phyloP scores from a whole-genome alignment of 1,139 yeast genomes.

The Lodderomyces elongisporus region DNA sequence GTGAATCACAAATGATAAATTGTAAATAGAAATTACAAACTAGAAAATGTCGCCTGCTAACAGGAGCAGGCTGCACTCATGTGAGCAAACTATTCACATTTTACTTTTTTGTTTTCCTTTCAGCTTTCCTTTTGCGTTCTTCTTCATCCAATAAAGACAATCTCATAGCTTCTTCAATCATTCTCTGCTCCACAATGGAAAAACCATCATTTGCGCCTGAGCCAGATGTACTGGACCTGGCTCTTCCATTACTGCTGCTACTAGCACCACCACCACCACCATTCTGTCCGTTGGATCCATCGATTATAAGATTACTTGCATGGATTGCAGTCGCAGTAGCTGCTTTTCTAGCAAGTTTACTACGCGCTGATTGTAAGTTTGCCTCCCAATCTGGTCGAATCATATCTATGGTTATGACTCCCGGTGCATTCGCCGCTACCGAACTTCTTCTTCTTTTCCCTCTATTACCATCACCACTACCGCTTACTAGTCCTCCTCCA shows the following conservation, averaged over 20 bases:
- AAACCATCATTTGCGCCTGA: constrained; percentile 11
- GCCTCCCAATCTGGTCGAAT: constrained; percentile 93
- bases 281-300: constrained; percentile 4
- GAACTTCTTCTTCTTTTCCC: constrained; percentile 35
- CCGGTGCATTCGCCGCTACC: constrained; percentile 55
- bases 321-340: constrained; percentile 95
- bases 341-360: constrained; percentile 74
- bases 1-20: no score
- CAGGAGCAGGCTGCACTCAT: no score
- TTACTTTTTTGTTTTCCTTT: no score
- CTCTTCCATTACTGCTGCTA: constrained; percentile 8
- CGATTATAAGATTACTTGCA: constrained; percentile 61
- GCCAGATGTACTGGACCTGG: constrained; percentile 12
- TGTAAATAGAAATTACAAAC: no score
- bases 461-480: neutral
- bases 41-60: no score
- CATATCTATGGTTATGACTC: constrained; percentile 70
- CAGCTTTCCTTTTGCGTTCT: constrained; percentile 37
- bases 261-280: constrained; percentile 1
- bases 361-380: constrained; percentile 65
- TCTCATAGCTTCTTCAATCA: constrained; percentile 81
- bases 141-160: constrained; percentile 69
- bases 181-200: constrained; percentile 57
- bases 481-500: neutral
- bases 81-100: no score